These are phyloP conservation scores for Suillus weaverae DNA, from an alignment of 768 basidiomycete genomes.

Conservation along the genomic window DNA sequence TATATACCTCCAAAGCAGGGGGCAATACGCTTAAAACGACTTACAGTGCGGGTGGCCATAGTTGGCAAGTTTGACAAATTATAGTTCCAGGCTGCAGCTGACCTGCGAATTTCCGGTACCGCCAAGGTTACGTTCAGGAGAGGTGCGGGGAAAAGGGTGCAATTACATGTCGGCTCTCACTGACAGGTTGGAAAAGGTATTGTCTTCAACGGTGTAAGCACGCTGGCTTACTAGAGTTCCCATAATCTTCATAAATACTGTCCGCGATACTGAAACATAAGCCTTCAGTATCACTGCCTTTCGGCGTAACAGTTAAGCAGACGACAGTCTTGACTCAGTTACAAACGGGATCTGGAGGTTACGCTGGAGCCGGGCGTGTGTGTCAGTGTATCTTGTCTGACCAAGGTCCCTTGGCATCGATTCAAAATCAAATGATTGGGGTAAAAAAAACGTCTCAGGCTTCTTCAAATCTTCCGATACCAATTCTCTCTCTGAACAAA, in stretches of 20 bases:
- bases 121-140: not conserved
- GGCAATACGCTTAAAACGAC: not conserved
- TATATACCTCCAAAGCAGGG: not conserved
- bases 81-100: not conserved
- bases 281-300: too few species aligned
- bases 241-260: too few species aligned
- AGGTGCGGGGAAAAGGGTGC: not conserved
- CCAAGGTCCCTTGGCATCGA: not conserved
- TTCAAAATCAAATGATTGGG: not conserved
- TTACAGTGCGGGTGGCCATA: not conserved
- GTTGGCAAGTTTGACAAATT: not conserved
- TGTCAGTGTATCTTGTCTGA: not conserved
- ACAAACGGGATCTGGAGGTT: not conserved
- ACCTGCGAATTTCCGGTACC: not conserved
- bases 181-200: not conserved
- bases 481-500: not conserved
- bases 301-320: too few species aligned
- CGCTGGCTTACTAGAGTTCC: too few species aligned
- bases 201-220: too few species aligned
- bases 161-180: not conserved
- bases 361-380: not conserved
- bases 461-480: not conserved
- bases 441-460: too few species aligned
- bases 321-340: too few species aligned
- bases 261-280: too few species aligned